phyloP scores from a whole-genome alignment of 768 basidiomycete species.

The Kwoniella botswanensis region DNA sequence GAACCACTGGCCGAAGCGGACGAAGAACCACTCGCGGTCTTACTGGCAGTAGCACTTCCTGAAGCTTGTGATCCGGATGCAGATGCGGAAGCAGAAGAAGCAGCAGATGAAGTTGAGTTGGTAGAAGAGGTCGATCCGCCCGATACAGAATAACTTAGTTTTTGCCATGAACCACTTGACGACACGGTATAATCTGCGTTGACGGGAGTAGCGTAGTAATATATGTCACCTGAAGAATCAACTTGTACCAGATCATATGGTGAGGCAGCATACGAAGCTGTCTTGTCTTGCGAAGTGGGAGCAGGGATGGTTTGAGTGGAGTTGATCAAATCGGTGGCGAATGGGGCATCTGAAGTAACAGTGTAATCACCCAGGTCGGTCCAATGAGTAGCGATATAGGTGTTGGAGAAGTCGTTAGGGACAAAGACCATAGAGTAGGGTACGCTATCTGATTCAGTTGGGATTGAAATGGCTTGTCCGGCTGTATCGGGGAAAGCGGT shows the following conservation, averaged over 20 bases:
- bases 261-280: constrained; percentile 56
- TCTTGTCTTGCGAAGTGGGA: constrained; percentile 49
- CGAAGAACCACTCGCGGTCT: constrained; percentile 6
- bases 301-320: constrained; percentile 57
- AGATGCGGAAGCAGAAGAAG: constrained; percentile 20
- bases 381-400: constrained; percentile 69
- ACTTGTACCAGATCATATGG: constrained; percentile 53
- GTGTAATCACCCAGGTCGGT: constrained; percentile 51
- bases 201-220: constrained; percentile 51
- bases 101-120: constrained; percentile 12
- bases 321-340: constrained; percentile 55
- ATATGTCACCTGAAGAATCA: constrained; percentile 51
- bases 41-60: constrained; percentile 16
- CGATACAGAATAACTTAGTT: constrained; percentile 52
- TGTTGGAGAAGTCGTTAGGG: constrained; percentile 72
- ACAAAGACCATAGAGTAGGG: constrained; percentile 73
- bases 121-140: constrained; percentile 36
- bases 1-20: constrained; percentile 17
- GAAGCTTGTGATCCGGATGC: constrained; percentile 24
- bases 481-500: constrained; percentile 69
- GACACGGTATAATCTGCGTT: constrained; percentile 47
- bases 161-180: constrained; percentile 51
- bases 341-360: constrained; percentile 46
- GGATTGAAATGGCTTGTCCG: constrained; percentile 74
- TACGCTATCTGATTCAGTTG: constrained; percentile 64